Evolutionary conservation across 2,329 filamentous ascomycete genomes (phyloP).

Genomic region (Colletotrichum shisoi): DNA sequence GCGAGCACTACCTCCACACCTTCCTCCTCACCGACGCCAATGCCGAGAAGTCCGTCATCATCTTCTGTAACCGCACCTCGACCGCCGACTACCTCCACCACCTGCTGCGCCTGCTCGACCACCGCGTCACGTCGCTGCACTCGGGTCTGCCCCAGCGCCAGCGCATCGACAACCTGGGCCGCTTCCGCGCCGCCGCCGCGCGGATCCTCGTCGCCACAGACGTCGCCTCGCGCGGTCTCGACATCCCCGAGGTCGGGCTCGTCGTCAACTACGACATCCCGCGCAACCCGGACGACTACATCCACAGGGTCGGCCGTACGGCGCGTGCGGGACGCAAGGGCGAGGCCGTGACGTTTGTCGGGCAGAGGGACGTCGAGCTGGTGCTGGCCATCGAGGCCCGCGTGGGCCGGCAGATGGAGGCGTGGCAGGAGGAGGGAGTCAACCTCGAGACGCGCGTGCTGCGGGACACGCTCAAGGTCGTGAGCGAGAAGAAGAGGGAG

Average conservation of each 20-base stretch:
- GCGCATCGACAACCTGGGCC: constrained; percentile 83
- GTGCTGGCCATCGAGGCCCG: constrained; percentile 89
- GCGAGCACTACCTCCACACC: constrained; percentile 92
- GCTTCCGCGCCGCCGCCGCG: constrained; percentile 89
- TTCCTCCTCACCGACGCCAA: constrained; percentile 84
- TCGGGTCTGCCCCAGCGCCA: constrained; percentile 85
- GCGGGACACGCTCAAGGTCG: constrained; percentile 83
- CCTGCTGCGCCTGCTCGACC: constrained; percentile 81
- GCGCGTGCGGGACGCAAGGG: constrained; percentile 88
- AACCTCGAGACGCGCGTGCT: constrained; percentile 92
- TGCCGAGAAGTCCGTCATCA: constrained; percentile 77
- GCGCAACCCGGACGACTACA: constrained; percentile 95
- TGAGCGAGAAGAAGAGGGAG: constrained; percentile 95
- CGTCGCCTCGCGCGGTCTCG: constrained; percentile 90
- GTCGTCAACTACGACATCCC: constrained; percentile 97
- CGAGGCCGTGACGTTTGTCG: constrained; percentile 85
- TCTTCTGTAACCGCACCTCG: constrained; percentile 92
- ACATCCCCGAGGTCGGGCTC: constrained; percentile 89
- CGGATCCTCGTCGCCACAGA: constrained; percentile 93
- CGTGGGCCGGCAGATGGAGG: constrained; percentile 80
- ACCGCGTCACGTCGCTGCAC: constrained; percentile 91
- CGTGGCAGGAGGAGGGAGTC: constrained; percentile 89
- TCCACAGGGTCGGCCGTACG: constrained; percentile 94
- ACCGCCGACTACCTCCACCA: constrained; percentile 92
- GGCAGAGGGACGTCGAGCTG: constrained; percentile 89